phyloP scores from a whole-genome alignment of 106 monocot species.

The Posidonia australis region DNA sequence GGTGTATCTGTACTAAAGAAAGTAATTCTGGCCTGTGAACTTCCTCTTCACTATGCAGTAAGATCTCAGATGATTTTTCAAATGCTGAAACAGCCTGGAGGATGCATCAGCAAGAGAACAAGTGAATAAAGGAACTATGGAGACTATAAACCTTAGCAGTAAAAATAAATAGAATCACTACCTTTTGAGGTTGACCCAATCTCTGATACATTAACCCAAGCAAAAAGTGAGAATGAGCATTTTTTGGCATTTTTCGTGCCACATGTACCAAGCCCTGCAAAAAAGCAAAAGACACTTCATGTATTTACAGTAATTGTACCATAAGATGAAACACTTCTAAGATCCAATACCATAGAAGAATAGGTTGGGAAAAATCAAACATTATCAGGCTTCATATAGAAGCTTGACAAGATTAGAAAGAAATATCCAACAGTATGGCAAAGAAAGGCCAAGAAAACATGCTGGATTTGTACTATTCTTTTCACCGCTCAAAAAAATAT shows the following conservation, averaged over 20 bases:
- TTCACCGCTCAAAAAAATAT: too few species aligned
- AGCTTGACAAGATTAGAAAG: too few species aligned
- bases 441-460: too few species aligned
- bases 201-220: constrained; percentile 96
- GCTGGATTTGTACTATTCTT: too few species aligned
- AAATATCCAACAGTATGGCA: too few species aligned
- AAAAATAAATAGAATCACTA: constrained; percentile 3
- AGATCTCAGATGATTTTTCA: constrained; percentile 88
- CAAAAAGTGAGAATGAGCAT: constrained; percentile 89
- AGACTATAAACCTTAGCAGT: background rate
- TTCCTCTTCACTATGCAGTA: constrained; percentile 73
- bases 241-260: constrained; percentile 87
- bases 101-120: constrained; percentile 3
- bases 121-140: background rate
- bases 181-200: constrained; percentile 93
- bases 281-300: background rate
- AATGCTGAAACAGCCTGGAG: constrained; percentile 63
- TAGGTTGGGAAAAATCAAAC: too few species aligned
- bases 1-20: constrained; percentile 82
- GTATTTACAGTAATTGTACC: background rate
- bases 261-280: constrained; percentile 84
- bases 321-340: background rate
- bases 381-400: too few species aligned
- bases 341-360: too few species aligned
- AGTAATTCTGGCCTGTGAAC: constrained; percentile 74